phyloP scores from a whole-genome alignment of 768 basidiomycete genomes.

The Lactarius psammicola region DNA sequence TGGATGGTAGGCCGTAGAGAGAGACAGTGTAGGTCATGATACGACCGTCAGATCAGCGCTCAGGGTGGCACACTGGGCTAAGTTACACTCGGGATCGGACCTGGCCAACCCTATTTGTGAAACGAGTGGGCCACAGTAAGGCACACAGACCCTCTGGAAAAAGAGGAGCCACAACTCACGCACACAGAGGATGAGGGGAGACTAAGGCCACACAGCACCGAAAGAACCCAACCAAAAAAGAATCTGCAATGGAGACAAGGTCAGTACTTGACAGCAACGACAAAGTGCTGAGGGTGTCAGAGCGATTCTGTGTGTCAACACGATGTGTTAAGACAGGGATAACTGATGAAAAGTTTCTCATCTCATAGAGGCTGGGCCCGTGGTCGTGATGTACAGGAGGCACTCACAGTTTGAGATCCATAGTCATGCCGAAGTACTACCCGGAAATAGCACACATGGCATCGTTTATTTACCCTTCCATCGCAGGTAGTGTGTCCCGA shows the following conservation, averaged over 20 bases:
- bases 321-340: constrained; percentile 27
- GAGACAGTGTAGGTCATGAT: background rate
- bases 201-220: background rate
- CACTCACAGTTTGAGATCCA: constrained; percentile 5
- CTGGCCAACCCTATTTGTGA: background rate
- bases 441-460: background rate
- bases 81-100: no score
- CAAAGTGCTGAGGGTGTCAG: constrained; percentile 1
- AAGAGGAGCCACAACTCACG: background rate
- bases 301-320: constrained; percentile 17
- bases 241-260: background rate
- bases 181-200: background rate
- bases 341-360: constrained; percentile 26
- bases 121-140: background rate
- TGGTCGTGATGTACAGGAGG: background rate
- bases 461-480: no score
- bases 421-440: no score
- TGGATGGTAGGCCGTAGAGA: background rate
- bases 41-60: background rate
- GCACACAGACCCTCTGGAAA: background rate
- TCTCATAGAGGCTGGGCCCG: constrained; percentile 1
- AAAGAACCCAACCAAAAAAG: background rate
- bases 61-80: background rate
- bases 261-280: background rate
- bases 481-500: no score